Evolutionary conservation across 192 early-diverging fungal genomes (phyloP).

Genomic region (Podila epigama): DNA sequence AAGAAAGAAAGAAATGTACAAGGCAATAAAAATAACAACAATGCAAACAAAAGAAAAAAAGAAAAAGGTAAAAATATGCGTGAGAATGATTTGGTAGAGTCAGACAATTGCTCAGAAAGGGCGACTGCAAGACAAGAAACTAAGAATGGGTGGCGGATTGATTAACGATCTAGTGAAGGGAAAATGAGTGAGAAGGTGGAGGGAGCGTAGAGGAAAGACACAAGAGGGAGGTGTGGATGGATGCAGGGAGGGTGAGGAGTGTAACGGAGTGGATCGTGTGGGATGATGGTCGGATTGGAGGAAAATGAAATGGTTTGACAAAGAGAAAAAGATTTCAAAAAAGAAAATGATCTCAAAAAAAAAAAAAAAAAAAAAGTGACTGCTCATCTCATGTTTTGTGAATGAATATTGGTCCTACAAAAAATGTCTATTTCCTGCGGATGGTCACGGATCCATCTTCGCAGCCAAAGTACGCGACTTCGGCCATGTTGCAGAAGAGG

Average conservation of each 20-base stretch:
- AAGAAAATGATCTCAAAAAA: too few species aligned
- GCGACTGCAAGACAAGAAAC: background rate
- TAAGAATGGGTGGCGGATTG: background rate
- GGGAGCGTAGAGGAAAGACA: too few species aligned
- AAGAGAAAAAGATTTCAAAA: background rate
- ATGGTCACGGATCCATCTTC: constrained; percentile 71
- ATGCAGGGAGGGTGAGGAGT: background rate
- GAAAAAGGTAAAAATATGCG: background rate
- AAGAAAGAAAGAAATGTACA: background rate
- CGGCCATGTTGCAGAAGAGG: constrained; percentile 88
- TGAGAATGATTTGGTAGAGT: background rate
- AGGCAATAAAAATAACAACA: background rate
- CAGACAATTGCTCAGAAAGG: background rate
- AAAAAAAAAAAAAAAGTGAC: background rate
- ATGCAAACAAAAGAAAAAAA: background rate
- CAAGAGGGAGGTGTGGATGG: background rate
- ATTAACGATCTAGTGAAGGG: background rate
- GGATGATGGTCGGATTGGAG: background rate
- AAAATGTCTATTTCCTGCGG: constrained; percentile 45
- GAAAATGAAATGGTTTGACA: background rate
- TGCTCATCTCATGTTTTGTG: background rate
- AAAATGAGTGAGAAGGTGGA: too few species aligned
- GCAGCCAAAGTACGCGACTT: constrained; percentile 85
- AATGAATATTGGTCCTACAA: background rate
- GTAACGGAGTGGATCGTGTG: background rate